Base-by-base conservation (phyloP, 345 rosid species). In the Iberis pinnata region DNA sequence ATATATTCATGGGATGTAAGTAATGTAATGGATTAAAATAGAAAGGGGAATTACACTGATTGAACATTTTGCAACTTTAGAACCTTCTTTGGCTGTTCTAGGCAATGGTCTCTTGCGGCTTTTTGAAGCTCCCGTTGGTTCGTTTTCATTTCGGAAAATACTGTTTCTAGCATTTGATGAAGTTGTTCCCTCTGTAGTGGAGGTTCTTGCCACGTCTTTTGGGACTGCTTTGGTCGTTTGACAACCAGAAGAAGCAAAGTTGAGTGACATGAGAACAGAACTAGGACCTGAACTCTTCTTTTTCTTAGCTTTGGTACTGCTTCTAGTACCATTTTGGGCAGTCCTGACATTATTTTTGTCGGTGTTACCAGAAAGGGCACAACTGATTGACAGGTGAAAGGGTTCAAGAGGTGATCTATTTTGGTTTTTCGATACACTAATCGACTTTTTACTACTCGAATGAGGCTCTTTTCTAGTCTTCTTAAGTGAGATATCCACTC, bases 231-330 rank as follows among this genome's bases (percentile, higher is more conserved):
- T 75, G 33, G 39, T 63, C 39, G 64, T 58, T 60, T 61, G 54
- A 53, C 55, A 43, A 22, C 63, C 42, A 27, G 60, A 18, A 58
- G 81, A 53, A 44, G 72, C 65, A 65, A 77, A 64, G 63, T 64
- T 77, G 49, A 81, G 70, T 13, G 88, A 70, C 80, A 72, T 65
- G 41, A 80, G 80, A 43, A 72, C 61, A 10, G 80, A 63, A 58
- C 24, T 76, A 37, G 70, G 43, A 39, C 44, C 56, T 33, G 48
- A 24, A 60, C 45, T 64, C 68, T 65, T 77, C 60, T 66, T 70
- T 43, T 70, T 65, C 9, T n/a, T n/a, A n/a, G n/a, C n/a, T n/a
- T n/a, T n/a, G n/a, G n/a, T n/a, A 50, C 46, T 35, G 63, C 48
- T 55, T 63, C 54, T 24, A 22, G 55, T 13, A 12, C 36, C 53